These are phyloP conservation scores for Escallonia herrerae DNA, from an alignment of 129 eudicot genomes.

Conservation along the genomic window DNA sequence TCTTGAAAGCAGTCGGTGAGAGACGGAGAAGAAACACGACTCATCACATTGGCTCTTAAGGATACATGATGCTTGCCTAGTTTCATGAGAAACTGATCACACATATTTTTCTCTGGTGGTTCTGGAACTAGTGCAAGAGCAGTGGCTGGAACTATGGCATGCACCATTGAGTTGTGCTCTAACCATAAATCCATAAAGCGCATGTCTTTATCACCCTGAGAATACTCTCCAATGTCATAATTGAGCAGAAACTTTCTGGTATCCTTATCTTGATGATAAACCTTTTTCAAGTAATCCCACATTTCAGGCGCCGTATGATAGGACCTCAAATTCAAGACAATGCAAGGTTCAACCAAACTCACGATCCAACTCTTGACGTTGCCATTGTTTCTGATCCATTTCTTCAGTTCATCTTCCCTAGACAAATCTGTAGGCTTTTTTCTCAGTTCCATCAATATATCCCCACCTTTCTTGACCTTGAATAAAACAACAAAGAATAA, in stretches of 20 bases:
- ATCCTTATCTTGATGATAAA: not conserved
- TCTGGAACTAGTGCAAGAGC: too few species aligned
- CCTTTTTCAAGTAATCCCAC: conserved; percentile 2
- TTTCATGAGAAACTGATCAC: too few species aligned
- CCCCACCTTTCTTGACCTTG: not conserved
- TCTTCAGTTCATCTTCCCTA: not conserved
- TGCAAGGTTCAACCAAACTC: not conserved
- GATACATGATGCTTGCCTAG: too few species aligned
- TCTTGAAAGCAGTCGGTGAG: too few species aligned
- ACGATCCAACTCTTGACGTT: not conserved
- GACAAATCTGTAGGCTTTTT: not conserved
- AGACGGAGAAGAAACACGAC: too few species aligned
- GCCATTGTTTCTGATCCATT: not conserved
- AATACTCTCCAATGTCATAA: not conserved
- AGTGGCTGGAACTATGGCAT: too few species aligned
- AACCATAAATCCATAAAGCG: too few species aligned
- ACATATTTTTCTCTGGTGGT: too few species aligned
- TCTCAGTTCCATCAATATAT: not conserved
- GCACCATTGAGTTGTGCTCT: too few species aligned
- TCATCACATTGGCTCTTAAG: too few species aligned
- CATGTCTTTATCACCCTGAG: too few species aligned
- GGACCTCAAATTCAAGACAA: not conserved
- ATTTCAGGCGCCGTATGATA: not conserved
- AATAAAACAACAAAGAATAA: too few species aligned
- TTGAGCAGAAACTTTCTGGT: not conserved